Conservation (phyloP, 306 rosid genomes). For the Medicago lupulina region DNA sequence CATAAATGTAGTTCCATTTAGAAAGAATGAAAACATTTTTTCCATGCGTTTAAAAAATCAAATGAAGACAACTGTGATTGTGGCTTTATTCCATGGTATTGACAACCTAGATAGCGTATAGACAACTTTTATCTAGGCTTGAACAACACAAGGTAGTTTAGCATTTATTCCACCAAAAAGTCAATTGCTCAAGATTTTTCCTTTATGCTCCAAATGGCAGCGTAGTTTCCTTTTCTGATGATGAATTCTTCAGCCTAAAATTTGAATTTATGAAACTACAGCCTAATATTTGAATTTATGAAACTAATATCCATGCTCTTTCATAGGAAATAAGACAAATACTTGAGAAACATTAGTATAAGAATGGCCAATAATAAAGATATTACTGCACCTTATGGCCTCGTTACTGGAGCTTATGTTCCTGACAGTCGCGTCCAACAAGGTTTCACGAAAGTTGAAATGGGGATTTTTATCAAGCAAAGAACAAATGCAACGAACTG, state of each 20-base stretch:
- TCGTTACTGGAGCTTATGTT: conserved; percentile 76
- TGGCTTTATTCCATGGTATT: not conserved
- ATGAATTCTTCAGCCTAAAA: conserved; percentile 17
- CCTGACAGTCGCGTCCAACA: conserved; percentile 71
- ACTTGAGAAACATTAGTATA: not conserved
- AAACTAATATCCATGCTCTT: conserved; percentile 29
- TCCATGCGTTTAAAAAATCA: conserved; percentile 2
- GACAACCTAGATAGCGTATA: not conserved
- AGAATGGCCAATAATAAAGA: conserved; percentile 11
- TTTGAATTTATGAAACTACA: conserved; percentile 8
- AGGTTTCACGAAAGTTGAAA: conserved; percentile 85
- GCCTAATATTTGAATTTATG: not conserved
- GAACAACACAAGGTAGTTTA: conserved; percentile 18
- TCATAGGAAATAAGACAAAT: conserved; percentile 12
- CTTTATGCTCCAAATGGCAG: conserved; percentile 30
- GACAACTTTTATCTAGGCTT: conserved; percentile 19
- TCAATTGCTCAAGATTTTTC: conserved; percentile 5
- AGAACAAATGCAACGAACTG: conserved; percentile 76
- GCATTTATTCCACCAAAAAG: conserved; percentile 31
- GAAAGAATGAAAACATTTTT: conserved; percentile 9
- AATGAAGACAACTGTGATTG: conserved; percentile 10
- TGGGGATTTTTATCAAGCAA: conserved; percentile 91
- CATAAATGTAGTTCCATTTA: not conserved
- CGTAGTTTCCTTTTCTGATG: conserved; percentile 10
- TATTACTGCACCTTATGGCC: conserved; percentile 69